phyloP scores from a whole-genome alignment of 202 grass and related monocot genomes.

The Zizania palustris region DNA sequence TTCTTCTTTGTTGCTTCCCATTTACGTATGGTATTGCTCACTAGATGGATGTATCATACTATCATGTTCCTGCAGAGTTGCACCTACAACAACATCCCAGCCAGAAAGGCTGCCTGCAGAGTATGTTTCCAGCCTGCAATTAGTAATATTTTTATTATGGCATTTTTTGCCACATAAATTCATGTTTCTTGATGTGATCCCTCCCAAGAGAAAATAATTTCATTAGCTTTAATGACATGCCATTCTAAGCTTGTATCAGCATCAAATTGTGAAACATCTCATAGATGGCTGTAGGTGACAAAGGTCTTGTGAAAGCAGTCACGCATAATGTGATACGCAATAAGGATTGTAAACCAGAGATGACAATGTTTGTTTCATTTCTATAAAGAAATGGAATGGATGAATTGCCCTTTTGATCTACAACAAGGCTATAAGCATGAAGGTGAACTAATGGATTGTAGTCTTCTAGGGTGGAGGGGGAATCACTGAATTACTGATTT shows the following conservation, averaged over 20 bases:
- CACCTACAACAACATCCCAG: conserved; percentile 43
- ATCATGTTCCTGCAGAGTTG: conserved; percentile 45
- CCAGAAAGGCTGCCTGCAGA: conserved; percentile 48
- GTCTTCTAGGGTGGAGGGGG: background rate
- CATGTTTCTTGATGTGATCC: conserved; percentile 16
- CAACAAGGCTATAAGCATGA: no score
- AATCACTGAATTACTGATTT: no score
- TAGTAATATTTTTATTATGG: conserved; percentile 6
- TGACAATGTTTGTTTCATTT: no score
- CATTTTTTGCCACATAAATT: conserved; percentile 11
- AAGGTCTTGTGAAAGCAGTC: conserved; percentile 1
- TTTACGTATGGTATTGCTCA: conserved; percentile 13
- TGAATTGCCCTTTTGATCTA: no score
- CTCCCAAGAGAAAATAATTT: background rate
- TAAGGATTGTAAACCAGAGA: no score
- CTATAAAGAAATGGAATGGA: no score
- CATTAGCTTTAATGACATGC: background rate
- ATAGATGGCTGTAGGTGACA: background rate
- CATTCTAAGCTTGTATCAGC: conserved; percentile 19
- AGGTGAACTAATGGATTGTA: conserved; percentile 1
- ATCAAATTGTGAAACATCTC: conserved; percentile 28
- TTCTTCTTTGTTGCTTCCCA: conserved; percentile 18
- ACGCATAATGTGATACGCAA: background rate
- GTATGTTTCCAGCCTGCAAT: conserved; percentile 48
- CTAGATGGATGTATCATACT: conserved; percentile 12